These are phyloP conservation scores for Candida nanaspora DNA, from an alignment of 805 yeast genomes.

Conservation along the genomic window DNA sequence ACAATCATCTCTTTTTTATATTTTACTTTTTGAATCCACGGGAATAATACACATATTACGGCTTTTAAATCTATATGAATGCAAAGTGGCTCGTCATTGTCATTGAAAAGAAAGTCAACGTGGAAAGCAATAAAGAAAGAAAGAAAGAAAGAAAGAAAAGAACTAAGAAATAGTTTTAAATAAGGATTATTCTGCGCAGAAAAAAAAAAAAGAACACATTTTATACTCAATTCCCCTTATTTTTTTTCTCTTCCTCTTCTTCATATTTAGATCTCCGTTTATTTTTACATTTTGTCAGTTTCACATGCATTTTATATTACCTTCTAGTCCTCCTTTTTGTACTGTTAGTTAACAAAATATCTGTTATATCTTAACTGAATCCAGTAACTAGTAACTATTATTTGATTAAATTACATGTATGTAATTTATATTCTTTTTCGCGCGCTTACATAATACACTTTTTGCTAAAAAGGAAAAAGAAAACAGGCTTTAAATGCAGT, in stretches of 20 bases:
- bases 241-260: neutral
- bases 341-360: neutral
- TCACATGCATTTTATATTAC: neutral
- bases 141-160: neutral
- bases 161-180: neutral
- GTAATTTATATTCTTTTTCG: no score
- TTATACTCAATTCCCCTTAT: neutral
- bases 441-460: no score
- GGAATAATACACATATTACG: neutral
- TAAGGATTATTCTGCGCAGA: no score
- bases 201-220: no score
- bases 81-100: neutral
- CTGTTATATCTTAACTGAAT: neutral
- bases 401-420: no score
- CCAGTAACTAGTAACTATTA: no score
- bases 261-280: neutral
- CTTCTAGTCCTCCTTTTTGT: neutral
- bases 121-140: neutral
- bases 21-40: neutral
- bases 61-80: no score
- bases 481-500: no score
- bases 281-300: neutral
- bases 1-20: neutral
- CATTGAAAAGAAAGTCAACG: neutral
- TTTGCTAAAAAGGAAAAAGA: no score